Conservation (phyloP, 768 basidiomycete genomes). For the Fistulinella prunicolor region DNA sequence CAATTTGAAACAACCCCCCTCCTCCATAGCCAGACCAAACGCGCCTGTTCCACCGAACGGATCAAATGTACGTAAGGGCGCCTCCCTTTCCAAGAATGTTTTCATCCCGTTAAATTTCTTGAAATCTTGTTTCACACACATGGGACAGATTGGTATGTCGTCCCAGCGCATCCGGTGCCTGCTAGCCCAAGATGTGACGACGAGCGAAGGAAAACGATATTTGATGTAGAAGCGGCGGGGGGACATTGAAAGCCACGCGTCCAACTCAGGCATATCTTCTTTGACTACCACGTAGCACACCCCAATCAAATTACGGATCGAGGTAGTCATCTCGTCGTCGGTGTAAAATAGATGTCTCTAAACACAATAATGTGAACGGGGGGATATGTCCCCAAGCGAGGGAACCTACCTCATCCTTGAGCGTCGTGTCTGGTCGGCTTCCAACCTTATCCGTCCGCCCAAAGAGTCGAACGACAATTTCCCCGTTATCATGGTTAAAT, state of each 20-base stretch:
- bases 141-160: constrained; percentile 44
- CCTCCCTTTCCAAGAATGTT: constrained; percentile 28
- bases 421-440: constrained; percentile 35
- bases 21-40: constrained; percentile 57
- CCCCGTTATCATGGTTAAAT: constrained; percentile 25
- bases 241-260: constrained; percentile 50
- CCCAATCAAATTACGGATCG: constrained; percentile 40
- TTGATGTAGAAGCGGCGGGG: constrained; percentile 56
- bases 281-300: constrained; percentile 48
- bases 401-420: constrained; percentile 55
- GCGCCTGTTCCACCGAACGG: constrained; percentile 53
- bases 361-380: background rate
- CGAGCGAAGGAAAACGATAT: constrained; percentile 48
- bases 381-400: background rate
- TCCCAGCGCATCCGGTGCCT: constrained; percentile 29
- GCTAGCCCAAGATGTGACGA: constrained; percentile 38
- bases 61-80: constrained; percentile 36
- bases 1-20: constrained; percentile 53
- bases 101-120: constrained; percentile 32
- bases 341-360: constrained; percentile 66
- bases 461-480: constrained; percentile 41
- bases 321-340: constrained; percentile 37
- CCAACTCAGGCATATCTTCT: constrained; percentile 30
- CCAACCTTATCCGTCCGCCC: constrained; percentile 46
- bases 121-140: constrained; percentile 37